Percentiles rank a stretch among this genome's conserved stretches.
Conservation (phyloP, 257 asterid genomes). For the Solanum verrucosum region DNA sequence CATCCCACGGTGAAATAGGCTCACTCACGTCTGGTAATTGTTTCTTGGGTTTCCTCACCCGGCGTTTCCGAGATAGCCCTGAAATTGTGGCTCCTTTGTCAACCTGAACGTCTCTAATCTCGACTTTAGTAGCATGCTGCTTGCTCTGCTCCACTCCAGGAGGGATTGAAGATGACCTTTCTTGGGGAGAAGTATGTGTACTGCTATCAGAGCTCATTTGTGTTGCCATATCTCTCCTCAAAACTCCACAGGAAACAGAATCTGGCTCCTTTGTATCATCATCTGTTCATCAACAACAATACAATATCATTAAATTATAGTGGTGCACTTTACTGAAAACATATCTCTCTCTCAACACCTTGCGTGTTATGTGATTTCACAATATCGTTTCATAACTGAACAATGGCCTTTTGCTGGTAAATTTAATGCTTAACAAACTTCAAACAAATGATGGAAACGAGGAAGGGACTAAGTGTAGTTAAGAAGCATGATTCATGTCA, state of each 20-base stretch:
- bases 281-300: slow-evolving; percentile 20
- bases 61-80: neutral
- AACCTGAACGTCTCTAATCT: slow-evolving; percentile 16
- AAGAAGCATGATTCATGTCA: neutral
- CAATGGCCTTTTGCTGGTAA: neutral
- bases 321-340: neutral
- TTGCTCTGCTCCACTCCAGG: slow-evolving; percentile 9
- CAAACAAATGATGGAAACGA: neutral
- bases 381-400: neutral
- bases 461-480: neutral
- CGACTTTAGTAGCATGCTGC: slow-evolving; percentile 28
- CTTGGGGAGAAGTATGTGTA: slow-evolving; percentile 45
- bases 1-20: slow-evolving; percentile 1
- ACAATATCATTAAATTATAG: neutral
- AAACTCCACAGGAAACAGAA: slow-evolving; percentile 18
- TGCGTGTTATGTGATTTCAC: neutral
- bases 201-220: slow-evolving; percentile 86
- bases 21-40: neutral
- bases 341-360: neutral
- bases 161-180: slow-evolving; percentile 31
- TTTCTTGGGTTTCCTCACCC: neutral
- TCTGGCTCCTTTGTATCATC: slow-evolving; percentile 33
- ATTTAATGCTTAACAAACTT: neutral
- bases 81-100: slow-evolving; percentile 7
- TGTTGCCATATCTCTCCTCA: slow-evolving; percentile 78